Evolutionary conservation across 306 rosid genomes (phyloP).

Genomic region (Rosa lucieae): DNA sequence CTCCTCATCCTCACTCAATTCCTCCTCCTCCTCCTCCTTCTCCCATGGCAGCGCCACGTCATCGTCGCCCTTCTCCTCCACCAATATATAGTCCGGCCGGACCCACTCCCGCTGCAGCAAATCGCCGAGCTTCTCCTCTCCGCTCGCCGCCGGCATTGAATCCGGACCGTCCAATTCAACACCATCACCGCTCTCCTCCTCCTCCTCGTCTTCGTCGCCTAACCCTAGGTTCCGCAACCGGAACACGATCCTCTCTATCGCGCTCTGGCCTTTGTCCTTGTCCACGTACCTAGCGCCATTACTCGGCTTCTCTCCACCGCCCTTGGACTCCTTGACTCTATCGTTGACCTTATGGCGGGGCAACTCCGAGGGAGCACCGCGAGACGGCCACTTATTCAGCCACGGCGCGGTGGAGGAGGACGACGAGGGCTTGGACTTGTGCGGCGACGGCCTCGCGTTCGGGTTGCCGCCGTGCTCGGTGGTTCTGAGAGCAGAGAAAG

Average conservation of each 20-base stretch:
- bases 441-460: not conserved
- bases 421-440: not conserved
- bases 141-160: conserved; percentile 44
- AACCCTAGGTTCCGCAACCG: conserved; percentile 70
- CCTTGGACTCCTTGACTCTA: conserved; percentile 22
- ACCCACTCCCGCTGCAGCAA: conserved; percentile 79
- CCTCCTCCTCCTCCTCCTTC: conserved; percentile 51
- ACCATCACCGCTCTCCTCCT: conserved; percentile 23
- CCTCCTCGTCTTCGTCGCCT: conserved; percentile 56
- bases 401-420: conserved; percentile 44
- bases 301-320: conserved; percentile 23
- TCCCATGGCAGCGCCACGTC: conserved; percentile 69
- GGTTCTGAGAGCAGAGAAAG: conserved; percentile 43
- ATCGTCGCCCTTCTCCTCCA: conserved; percentile 28
- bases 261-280: conserved; percentile 50
- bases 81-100: conserved; percentile 57
- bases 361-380: conserved; percentile 25
- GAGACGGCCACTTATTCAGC: conserved; percentile 59
- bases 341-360: conserved; percentile 22
- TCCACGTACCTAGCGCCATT: conserved; percentile 23
- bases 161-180: conserved; percentile 31
- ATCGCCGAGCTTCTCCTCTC: conserved; percentile 78
- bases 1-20: conserved; percentile 40
- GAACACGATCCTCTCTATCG: conserved; percentile 74
- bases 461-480: conserved; percentile 20